Evolutionary conservation across 345 rosid genomes (phyloP).

Genomic region (Arabidopsis suecica): DNA sequence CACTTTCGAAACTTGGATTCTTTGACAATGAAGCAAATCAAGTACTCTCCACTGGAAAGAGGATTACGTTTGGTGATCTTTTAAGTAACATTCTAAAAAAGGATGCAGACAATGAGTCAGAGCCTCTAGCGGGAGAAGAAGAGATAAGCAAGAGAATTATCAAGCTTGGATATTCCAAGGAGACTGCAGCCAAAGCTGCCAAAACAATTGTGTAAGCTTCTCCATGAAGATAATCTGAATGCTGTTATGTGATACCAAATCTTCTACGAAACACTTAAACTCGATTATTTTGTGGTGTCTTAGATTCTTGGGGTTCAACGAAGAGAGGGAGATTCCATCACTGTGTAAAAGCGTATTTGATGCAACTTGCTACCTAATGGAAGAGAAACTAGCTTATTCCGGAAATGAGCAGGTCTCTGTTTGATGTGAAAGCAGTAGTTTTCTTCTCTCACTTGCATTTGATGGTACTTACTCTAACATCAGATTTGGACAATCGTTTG

Average conservation of each 20-base stretch:
- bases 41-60: slow-evolving; percentile 49
- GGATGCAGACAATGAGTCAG: slow-evolving; percentile 39
- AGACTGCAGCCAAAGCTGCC: slow-evolving; percentile 63
- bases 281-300: slow-evolving; percentile 21
- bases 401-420: slow-evolving; percentile 73
- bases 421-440: slow-evolving; percentile 7
- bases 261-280: slow-evolving; percentile 13
- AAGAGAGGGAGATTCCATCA: slow-evolving; percentile 64
- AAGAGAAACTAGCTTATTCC: slow-evolving; percentile 77
- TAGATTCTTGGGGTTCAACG: slow-evolving; percentile 80
- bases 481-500: slow-evolving; percentile 1
- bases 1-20: slow-evolving; percentile 77
- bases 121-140: slow-evolving; percentile 54
- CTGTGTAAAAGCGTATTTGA: slow-evolving; percentile 66
- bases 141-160: slow-evolving; percentile 60
- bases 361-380: slow-evolving; percentile 76
- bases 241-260: slow-evolving; percentile 7
- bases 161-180: slow-evolving; percentile 67
- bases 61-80: slow-evolving; percentile 59
- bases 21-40: slow-evolving; percentile 58
- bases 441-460: slow-evolving; percentile 12
- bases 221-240: not conserved
- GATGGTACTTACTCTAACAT: slow-evolving; percentile 24
- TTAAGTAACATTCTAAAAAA: slow-evolving; percentile 56
- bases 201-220: slow-evolving; percentile 71